These are phyloP conservation scores for Saccharomycopsis vini DNA, from an alignment of 805 yeast species.

Conservation along the genomic window DNA sequence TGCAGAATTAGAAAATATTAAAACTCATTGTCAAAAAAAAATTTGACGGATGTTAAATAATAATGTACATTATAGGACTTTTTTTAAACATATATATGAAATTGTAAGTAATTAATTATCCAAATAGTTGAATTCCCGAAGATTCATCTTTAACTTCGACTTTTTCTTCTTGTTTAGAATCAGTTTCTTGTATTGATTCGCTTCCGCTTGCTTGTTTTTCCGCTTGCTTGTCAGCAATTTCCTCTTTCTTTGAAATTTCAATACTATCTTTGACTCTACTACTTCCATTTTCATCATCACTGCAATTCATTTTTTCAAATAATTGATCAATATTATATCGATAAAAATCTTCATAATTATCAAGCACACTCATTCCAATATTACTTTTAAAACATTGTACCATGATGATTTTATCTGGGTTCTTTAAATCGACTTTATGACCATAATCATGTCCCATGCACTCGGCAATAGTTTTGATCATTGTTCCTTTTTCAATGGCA, in stretches of 20 bases:
- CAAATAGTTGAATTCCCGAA: too few species aligned
- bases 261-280: too few species aligned
- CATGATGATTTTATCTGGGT: conserved; percentile 67
- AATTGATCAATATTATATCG: conserved; percentile 80
- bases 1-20: conserved; percentile 8
- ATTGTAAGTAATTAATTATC: too few species aligned
- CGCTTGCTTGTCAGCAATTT: too few species aligned
- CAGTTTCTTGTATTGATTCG: too few species aligned
- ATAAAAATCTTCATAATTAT: conserved; percentile 49
- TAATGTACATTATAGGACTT: too few species aligned
- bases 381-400: conserved; percentile 86
- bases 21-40: conserved; percentile 2
- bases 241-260: too few species aligned
- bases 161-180: too few species aligned
- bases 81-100: too few species aligned
- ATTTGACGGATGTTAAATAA: neutral
- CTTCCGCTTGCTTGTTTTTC: too few species aligned
- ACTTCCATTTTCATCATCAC: too few species aligned
- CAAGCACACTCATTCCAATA: conserved; percentile 79
- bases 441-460: conserved; percentile 60
- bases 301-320: conserved; percentile 35
- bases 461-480: conserved; percentile 64
- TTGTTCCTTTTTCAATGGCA: conserved; percentile 58
- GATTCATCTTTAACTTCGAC: too few species aligned
- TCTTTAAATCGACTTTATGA: conserved; percentile 72